Conservation (phyloP, 306 rosid species). For the Quercus robur region DNA sequence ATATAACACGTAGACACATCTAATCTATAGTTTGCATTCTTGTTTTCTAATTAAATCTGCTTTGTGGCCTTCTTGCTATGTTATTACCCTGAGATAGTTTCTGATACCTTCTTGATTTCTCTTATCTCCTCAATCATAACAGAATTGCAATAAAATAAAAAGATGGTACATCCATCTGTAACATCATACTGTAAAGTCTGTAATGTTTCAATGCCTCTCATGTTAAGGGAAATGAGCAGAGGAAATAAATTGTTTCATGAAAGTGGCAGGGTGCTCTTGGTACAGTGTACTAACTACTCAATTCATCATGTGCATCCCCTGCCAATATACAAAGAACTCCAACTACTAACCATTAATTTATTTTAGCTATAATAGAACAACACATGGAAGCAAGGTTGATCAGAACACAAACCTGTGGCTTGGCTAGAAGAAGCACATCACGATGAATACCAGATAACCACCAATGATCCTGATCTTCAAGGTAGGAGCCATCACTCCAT, state of each 20-base stretch:
- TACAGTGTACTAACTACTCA: background rate
- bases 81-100: background rate
- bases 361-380: background rate
- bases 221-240: background rate
- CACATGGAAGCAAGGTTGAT: background rate
- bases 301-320: background rate
- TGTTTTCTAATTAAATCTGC: background rate
- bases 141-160: background rate
- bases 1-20: background rate
- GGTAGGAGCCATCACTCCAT: slow-evolving; percentile 98
- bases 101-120: background rate
- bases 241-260: background rate
- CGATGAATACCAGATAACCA: slow-evolving; percentile 94
- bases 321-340: background rate
- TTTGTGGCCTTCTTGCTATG: background rate
- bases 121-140: background rate
- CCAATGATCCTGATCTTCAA: slow-evolving; percentile 99
- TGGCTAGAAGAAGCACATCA: slow-evolving; percentile 85
- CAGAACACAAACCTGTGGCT: slow-evolving; percentile 68
- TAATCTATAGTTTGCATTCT: background rate
- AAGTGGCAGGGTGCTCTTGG: background rate
- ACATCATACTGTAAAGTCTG: background rate
- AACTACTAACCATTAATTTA: background rate
- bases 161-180: background rate
- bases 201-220: background rate